Evolutionary conservation across 1,284 basidiomycete species (phyloP).

Genomic region (Hypsizygus ulmarius): DNA sequence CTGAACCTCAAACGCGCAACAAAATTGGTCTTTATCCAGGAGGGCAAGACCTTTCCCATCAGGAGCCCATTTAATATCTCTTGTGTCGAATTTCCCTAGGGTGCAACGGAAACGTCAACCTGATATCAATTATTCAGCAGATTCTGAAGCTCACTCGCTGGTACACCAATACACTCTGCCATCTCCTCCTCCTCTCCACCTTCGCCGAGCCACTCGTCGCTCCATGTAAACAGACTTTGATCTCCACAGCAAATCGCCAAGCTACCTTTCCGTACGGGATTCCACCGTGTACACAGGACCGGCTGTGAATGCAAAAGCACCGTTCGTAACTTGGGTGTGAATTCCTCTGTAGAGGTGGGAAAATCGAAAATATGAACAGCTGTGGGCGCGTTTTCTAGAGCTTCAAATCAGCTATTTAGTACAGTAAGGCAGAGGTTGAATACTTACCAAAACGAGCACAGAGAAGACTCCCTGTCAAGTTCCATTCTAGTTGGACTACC

Average conservation of each 20-base stretch:
- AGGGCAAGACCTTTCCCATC: slow-evolving; percentile 78
- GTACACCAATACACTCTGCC: slow-evolving; percentile 79
- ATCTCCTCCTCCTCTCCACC: slow-evolving; percentile 60
- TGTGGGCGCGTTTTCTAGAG: slow-evolving; percentile 57
- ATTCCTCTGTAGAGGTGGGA: slow-evolving; percentile 50
- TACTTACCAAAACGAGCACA: slow-evolving; percentile 65
- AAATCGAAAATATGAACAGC: slow-evolving; percentile 63
- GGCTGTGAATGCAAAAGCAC: slow-evolving; percentile 63
- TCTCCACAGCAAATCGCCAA: slow-evolving; percentile 68
- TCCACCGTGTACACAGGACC: slow-evolving; percentile 69
- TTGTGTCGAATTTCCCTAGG: slow-evolving; percentile 62
- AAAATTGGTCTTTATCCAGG: slow-evolving; percentile 72
- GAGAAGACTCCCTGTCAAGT: slow-evolving; percentile 67
- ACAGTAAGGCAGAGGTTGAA: not conserved
- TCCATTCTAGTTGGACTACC: slow-evolving; percentile 72
- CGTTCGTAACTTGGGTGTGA: slow-evolving; percentile 57
- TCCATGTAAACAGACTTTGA: slow-evolving; percentile 76
- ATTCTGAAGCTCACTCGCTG: slow-evolving; percentile 55
- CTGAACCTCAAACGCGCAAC: slow-evolving; percentile 80
- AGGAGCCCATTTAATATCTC: slow-evolving; percentile 73
- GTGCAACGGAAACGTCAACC: not conserved
- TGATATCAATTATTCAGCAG: not conserved
- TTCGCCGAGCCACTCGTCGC: slow-evolving; percentile 73
- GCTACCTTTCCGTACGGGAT: slow-evolving; percentile 68
- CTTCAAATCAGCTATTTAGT: slow-evolving; percentile 4